Evolutionary conservation across 2,329 filamentous ascomycete genomes (phyloP).

Genomic region (Beauveria sp.): DNA sequence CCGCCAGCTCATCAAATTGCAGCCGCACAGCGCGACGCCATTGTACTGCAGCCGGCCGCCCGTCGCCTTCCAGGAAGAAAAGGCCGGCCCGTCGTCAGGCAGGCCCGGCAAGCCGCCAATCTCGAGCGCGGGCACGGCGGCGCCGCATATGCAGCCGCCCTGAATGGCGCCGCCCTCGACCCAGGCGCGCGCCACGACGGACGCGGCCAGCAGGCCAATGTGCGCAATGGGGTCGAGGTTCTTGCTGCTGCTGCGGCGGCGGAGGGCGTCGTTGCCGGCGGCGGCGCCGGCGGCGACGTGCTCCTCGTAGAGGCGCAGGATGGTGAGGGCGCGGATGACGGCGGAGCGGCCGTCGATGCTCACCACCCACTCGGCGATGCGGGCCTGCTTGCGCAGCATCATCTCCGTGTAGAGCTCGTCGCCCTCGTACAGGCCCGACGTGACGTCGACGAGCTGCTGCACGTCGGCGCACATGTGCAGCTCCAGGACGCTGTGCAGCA

Average conservation of each 20-base stretch:
- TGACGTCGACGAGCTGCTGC: constrained; percentile 5
- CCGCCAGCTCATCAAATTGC: constrained; percentile 4
- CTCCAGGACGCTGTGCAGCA: constrained; percentile 4
- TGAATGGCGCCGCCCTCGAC: not conserved
- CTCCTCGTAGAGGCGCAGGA: constrained; percentile 6
- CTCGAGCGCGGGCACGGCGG: not conserved
- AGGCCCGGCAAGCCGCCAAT: not conserved
- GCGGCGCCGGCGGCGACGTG: not conserved
- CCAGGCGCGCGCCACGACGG: constrained; percentile 7
- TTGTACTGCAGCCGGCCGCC: constrained; percentile 2
- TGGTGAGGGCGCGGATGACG: not conserved
- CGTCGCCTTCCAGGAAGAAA: not conserved
- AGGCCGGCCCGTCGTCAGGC: not conserved
- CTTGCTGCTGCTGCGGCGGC: not conserved
- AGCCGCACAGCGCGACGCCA: constrained; percentile 5
- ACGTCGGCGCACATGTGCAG: constrained; percentile 7
- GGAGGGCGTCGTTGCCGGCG: not conserved
- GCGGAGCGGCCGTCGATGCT: constrained; percentile 2
- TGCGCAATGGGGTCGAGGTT: constrained; percentile 1
- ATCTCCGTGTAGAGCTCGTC: constrained; percentile 8
- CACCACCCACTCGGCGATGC: constrained; percentile 2
- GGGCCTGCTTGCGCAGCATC: constrained; percentile 1
- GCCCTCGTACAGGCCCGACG: not conserved
- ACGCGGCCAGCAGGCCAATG: not conserved
- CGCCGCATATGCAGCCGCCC: not conserved